Base-by-base conservation (phyloP, 805 yeast species). In the Nematodospora valgi region DNA sequence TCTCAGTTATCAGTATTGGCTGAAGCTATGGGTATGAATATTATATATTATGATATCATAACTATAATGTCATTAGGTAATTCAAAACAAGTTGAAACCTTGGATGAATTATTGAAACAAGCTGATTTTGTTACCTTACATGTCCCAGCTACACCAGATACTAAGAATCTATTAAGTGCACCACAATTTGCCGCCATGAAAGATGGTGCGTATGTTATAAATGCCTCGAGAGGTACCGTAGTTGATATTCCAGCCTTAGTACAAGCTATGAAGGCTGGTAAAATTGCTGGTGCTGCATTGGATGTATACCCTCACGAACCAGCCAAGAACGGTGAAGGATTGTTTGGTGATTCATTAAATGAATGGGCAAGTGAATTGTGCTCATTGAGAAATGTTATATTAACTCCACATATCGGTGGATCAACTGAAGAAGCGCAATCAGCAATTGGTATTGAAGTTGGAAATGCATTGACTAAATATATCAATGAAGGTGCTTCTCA, bases 351-450 rank as follows among this genome's bases (percentile, higher is more conserved):
- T 58, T 74, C 74, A 27, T 74, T 93, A 58, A 91, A 91, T 67
- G 49, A 68, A 27, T 93, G 96, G 89, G 76, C 85, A 44, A 70
- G 86, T 22, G 96, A 89, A 58, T 75, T 93, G 51, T 74, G 80
- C 49, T 68, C 84, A 8, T 74, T 88, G 59, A 80, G 89, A 68
- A 93, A 93, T 66, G 79, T 91, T 43, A 88, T 93, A 47, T 74
- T 93, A 54, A 82, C 98, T 37, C 98, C 98, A 22, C 98, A 93
- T 59, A 93, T 93, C 51, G 98, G 98, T 68, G 98, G 98, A 48
- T 88, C 97, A 34, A 93, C 98, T 31, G 98, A 91, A 66, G 98
- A 93, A 72, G 98, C 98, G 24, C 98, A 93, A 74, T 76, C 86
- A 38, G 95, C 98, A 26, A 93, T 93, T 56, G 98, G 98, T 68